Percentiles rank a stretch among this genome's conserved stretches.
These are phyloP conservation scores for Phialophora tarda DNA, from an alignment of 2,329 filamentous ascomycete genomes.

Conservation along the genomic window DNA sequence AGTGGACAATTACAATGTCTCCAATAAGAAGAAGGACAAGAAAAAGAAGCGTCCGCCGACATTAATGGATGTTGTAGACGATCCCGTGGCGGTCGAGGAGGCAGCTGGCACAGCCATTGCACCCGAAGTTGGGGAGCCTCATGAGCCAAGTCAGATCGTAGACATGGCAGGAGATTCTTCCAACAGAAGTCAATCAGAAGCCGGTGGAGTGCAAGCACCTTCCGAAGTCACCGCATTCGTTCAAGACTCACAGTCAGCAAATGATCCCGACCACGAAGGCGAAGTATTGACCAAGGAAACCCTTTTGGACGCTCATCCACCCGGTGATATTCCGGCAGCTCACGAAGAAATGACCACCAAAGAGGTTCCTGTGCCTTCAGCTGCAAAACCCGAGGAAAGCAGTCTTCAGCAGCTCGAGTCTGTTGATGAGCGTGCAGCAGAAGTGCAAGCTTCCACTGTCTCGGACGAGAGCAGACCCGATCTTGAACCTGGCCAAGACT, in stretches of 20 bases:
- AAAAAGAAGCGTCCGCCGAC: slow-evolving; percentile 13
- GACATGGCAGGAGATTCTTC: neutral
- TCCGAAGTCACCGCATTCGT: neutral
- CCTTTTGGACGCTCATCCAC: neutral
- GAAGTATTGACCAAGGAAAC: neutral
- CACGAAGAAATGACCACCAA: neutral
- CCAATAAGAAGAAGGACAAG: slow-evolving; percentile 12
- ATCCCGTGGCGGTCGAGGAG: neutral
- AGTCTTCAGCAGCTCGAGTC: neutral
- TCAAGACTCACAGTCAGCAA: neutral
- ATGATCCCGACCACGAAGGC: neutral
- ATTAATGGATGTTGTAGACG: neutral
- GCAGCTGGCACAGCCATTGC: neutral
- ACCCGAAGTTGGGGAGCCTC: neutral
- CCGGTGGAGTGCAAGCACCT: neutral
- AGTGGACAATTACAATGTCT: neutral
- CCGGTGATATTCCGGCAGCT: neutral
- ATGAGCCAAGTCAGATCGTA: neutral
- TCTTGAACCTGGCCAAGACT: neutral
- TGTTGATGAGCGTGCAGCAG: neutral
- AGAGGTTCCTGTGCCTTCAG: neutral
- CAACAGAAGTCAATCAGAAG: neutral
- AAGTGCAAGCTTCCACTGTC: neutral
- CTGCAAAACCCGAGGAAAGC: neutral
- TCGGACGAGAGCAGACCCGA: neutral